phyloP scores from a whole-genome alignment of 176 grass and related monocot species.

The Dendrocalamus sinicus region DNA sequence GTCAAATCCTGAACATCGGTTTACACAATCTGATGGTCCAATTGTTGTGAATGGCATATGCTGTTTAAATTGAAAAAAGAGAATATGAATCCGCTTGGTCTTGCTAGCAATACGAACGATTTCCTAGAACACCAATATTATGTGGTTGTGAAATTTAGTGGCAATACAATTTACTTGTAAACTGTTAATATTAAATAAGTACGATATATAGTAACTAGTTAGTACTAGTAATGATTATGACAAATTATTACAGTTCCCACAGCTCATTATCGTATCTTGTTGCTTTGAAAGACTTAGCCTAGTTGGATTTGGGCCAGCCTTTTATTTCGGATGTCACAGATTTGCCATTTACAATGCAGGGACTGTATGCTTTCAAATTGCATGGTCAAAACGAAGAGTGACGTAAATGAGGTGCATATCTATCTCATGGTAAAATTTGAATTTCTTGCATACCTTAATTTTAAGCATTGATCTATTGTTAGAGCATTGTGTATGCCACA shows the following conservation, averaged over 20 bases:
- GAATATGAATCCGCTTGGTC: neutral
- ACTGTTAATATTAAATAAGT: neutral
- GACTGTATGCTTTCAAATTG: neutral
- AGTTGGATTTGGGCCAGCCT: neutral
- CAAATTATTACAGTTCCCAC: neutral
- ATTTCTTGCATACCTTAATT: neutral
- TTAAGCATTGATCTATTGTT: neutral
- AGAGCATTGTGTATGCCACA: neutral
- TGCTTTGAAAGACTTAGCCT: neutral
- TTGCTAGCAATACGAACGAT: neutral
- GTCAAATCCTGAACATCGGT: neutral
- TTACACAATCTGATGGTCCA: neutral
- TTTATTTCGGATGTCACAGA: neutral
- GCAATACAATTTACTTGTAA: neutral
- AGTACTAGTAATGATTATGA: neutral
- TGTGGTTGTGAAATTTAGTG: neutral
- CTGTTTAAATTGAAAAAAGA: neutral
- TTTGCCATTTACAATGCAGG: neutral
- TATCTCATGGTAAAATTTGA: neutral
- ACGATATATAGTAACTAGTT: neutral
- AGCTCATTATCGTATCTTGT: too few species aligned
- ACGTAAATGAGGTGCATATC: neutral
- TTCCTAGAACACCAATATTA: neutral
- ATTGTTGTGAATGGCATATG: neutral
- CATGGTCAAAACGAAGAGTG: neutral